These are phyloP conservation scores for Angomonas ambiguus DNA, from an alignment of 208 protist species.

Conservation along the genomic window DNA sequence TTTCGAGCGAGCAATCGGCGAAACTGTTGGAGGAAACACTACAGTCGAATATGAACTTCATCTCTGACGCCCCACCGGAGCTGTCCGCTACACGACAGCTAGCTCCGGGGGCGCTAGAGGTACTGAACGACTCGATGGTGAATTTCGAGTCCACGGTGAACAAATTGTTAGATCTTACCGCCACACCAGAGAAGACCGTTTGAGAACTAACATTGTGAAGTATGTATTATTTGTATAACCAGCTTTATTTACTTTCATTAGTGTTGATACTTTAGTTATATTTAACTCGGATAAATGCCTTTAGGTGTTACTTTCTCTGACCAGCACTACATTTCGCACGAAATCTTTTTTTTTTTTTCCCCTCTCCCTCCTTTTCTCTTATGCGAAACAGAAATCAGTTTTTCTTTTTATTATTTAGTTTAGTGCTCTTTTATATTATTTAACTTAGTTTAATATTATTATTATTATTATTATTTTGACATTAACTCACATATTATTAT, in stretches of 20 bases:
- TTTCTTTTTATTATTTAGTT: not conserved
- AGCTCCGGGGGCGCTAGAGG: not conserved
- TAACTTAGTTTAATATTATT: not conserved
- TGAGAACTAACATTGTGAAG: slow-evolving; percentile 6
- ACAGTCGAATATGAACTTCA: not conserved
- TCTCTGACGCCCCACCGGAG: not conserved
- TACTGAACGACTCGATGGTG: slow-evolving; percentile 4
- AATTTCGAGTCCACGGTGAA: slow-evolving; percentile 1
- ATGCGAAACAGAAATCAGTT: not conserved
- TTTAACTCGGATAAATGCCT: no score
- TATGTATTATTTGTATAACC: not conserved
- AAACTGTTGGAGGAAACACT: slow-evolving; percentile 17
- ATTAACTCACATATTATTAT: slow-evolving; percentile 11
- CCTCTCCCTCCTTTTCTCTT: not conserved
- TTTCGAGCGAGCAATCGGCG: not conserved
- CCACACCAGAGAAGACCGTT: not conserved
- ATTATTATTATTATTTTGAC: not conserved
- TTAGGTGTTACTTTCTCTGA: no score
- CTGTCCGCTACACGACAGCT: slow-evolving; percentile 5
- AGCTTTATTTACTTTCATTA: not conserved
- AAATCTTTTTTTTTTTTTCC: not conserved
- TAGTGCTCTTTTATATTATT: not conserved
- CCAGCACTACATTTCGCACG: no score
- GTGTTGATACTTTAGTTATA: not conserved
- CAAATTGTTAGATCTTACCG: not conserved